Conservation (phyloP, 345 rosid species). For the Pistacia atlantica region DNA sequence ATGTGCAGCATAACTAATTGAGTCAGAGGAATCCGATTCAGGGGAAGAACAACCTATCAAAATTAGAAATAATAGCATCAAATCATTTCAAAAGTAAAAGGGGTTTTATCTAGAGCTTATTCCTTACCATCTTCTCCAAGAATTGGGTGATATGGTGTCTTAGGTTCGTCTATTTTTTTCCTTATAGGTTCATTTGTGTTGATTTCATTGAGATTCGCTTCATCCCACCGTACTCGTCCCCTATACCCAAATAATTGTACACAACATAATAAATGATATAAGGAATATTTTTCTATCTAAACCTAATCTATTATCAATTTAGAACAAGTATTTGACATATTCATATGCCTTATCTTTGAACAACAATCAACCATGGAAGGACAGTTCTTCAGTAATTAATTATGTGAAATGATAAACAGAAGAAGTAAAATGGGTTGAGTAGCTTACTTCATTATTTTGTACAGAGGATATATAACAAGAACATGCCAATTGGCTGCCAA, state of each 20-base stretch:
- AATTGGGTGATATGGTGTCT: slow-evolving; percentile 12
- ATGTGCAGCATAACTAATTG: neutral
- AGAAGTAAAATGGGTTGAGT: too few species aligned
- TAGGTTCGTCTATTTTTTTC: slow-evolving; percentile 8
- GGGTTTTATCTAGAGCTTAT: too few species aligned
- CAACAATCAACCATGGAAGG: too few species aligned
- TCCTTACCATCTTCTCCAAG: slow-evolving; percentile 5
- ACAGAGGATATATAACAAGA: too few species aligned
- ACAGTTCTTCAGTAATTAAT: too few species aligned
- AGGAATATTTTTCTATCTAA: too few species aligned
- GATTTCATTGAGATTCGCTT: slow-evolving; percentile 11
- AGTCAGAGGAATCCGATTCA: neutral
- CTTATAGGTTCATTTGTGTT: slow-evolving; percentile 7
- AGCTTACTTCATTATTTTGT: too few species aligned
- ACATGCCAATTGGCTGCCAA: too few species aligned
- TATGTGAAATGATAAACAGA: too few species aligned
- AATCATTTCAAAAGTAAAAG: neutral
- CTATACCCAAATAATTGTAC: neutral
- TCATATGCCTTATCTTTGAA: too few species aligned
- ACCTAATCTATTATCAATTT: too few species aligned
- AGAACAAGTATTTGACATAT: too few species aligned
- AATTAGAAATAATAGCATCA: neutral
- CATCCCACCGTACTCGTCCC: slow-evolving; percentile 7
- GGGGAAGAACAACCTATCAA: neutral
- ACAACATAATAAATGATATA: neutral